Evolutionary conservation across 1,139 yeast species (phyloP), one percentile per base, ranked within the genome.

Genomic region (Saccharomyces uvarum): DNA sequence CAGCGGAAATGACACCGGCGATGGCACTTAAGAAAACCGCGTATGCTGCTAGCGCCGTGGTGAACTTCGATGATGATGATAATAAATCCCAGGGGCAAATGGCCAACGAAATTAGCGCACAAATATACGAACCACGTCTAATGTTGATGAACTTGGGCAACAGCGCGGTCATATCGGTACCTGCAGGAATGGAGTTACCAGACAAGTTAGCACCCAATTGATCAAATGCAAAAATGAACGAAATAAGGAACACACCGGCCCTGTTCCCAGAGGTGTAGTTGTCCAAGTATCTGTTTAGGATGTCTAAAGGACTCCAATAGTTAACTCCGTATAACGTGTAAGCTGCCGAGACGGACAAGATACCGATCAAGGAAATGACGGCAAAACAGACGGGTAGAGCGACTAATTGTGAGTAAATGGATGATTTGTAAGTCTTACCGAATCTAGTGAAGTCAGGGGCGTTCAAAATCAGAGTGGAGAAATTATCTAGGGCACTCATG

Each of bases 401-500:
- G 32, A 86, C 65, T 49, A 81, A 65, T 65, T 83, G 86, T 1
- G 86, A 77, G 69, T 77, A 71, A 21, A 75, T 63, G 1, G 84
- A 77, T 11, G 81, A 75, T 49, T 67, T 69, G 46, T 76, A 75
- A 33, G 80, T 79, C 58, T 77, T 79, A 9, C 96, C 87, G 70
- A 89, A 86, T 70, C 97, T 82, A 19, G 96, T 79, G 71, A 88
- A 89, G 76, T 90, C 97, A 0, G 97, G 96, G n/a, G 95, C 87
- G 72, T 89, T 90, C 60, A 86, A 79, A 66, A 89, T 86, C 63
- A 89, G 77, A 3, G 96, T 88, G 3, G 95, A 93, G 65, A 89
- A 88, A 72, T 87, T 87, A 47, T 95, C 89, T 61, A 89, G 74
- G 48, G 90, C 77, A 71, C 84, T 84, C 91, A 89, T 86, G 42